Percentiles rank a stretch among this genome's conserved stretches.
These are phyloP conservation scores for Fomitopsis schrenkii DNA, from an alignment of 1,284 basidiomycete species.

Conservation along the genomic window DNA sequence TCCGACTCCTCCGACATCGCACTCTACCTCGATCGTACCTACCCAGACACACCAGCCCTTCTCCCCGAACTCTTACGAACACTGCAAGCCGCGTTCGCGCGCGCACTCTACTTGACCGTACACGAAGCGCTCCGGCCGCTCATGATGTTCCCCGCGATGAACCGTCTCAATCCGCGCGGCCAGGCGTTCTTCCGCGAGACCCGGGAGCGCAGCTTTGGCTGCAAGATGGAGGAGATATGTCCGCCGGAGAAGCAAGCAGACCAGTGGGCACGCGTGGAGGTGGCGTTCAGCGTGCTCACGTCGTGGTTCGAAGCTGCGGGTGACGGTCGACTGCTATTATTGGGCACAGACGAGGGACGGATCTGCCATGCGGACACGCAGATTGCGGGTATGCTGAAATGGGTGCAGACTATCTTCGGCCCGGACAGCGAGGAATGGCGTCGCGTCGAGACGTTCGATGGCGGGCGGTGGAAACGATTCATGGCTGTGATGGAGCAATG, in stretches of 20 bases:
- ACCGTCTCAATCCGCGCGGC: slow-evolving; percentile 12
- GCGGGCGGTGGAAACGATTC: slow-evolving; percentile 35
- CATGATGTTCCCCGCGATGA: slow-evolving; percentile 2
- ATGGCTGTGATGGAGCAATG: slow-evolving; percentile 29
- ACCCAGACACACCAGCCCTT: slow-evolving; percentile 18
- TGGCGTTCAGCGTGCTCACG: background rate
- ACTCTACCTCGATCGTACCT: slow-evolving; percentile 27
- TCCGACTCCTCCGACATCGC: slow-evolving; percentile 28
- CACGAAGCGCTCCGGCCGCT: slow-evolving; percentile 6
- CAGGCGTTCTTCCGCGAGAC: slow-evolving; percentile 26
- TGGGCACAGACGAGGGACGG: slow-evolving; percentile 13
- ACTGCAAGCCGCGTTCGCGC: slow-evolving; percentile 22
- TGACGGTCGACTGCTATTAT: slow-evolving; percentile 21
- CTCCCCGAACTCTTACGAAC: slow-evolving; percentile 17
- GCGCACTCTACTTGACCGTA: background rate
- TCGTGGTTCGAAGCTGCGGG: slow-evolving; percentile 1
- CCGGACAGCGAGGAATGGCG: slow-evolving; percentile 36
- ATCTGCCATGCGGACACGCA: slow-evolving; percentile 35
- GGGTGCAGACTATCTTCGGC: slow-evolving; percentile 27
- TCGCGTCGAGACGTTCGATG: slow-evolving; percentile 30
- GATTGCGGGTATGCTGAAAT: slow-evolving; percentile 26
- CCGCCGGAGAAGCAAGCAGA: background rate
- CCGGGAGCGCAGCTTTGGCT: slow-evolving; percentile 24
- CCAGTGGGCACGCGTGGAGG: background rate
- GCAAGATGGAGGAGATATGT: slow-evolving; percentile 18